Evolutionary conservation across 306 rosid species (phyloP).

Genomic region (Ormosia semicastrata): DNA sequence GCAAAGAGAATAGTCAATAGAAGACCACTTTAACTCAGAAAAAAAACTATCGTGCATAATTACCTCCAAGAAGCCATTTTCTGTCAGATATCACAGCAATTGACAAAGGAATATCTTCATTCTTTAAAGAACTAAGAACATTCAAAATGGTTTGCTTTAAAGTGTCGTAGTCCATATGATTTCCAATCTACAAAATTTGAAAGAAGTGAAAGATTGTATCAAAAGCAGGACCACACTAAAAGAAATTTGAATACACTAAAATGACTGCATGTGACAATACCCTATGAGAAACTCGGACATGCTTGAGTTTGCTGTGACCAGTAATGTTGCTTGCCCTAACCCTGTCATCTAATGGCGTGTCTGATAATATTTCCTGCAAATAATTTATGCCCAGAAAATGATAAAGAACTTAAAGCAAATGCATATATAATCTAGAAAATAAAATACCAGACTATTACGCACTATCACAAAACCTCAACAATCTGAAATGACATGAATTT

Average conservation of each 20-base stretch:
- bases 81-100: slow-evolving; percentile 79
- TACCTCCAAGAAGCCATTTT: slow-evolving; percentile 92
- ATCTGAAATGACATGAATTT: background rate
- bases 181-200: slow-evolving; percentile 64
- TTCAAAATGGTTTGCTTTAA: slow-evolving; percentile 66
- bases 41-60: background rate
- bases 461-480: background rate
- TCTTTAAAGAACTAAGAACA: slow-evolving; percentile 58
- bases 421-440: slow-evolving; percentile 20
- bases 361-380: slow-evolving; percentile 81
- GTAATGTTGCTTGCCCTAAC: slow-evolving; percentile 39
- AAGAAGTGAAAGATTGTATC: slow-evolving; percentile 11
- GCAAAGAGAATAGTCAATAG: slow-evolving; percentile 41
- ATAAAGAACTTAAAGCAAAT: slow-evolving; percentile 21
- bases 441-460: background rate
- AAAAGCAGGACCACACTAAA: slow-evolving; percentile 11
- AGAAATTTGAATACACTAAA: slow-evolving; percentile 20
- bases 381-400: slow-evolving; percentile 19
- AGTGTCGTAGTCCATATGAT: slow-evolving; percentile 82
- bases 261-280: slow-evolving; percentile 42
- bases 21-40: slow-evolving; percentile 25
- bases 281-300: slow-evolving; percentile 78
- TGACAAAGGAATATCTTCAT: slow-evolving; percentile 61
- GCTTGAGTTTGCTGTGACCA: slow-evolving; percentile 51
- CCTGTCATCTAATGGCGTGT: slow-evolving; percentile 71